Evolutionary conservation across 1,284 basidiomycete species (phyloP).

Genomic region (Porphyrellus sp.): DNA sequence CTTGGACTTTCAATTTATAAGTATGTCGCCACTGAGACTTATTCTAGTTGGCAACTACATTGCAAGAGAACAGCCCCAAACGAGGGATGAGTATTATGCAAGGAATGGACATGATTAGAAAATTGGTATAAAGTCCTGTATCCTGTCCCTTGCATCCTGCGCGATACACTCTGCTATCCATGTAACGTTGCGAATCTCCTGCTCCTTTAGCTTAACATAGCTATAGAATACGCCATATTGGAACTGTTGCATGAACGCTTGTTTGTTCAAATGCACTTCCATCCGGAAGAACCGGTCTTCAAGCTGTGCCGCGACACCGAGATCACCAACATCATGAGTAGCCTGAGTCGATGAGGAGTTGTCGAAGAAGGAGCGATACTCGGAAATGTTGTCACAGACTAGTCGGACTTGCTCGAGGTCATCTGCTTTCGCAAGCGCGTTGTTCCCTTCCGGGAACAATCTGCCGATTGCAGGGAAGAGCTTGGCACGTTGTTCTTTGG

Average conservation of each 20-base stretch:
- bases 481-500: constrained; percentile 94
- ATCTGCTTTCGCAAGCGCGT: constrained; percentile 89
- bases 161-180: constrained; percentile 99
- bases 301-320: constrained; percentile 62
- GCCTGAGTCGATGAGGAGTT: constrained; percentile 41
- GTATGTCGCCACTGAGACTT: neutral
- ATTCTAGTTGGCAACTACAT: neutral
- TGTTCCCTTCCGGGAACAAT: constrained; percentile 95
- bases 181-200: constrained; percentile 95
- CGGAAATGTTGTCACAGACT: constrained; percentile 84
- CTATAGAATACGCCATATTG: constrained; percentile 91
- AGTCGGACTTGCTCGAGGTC: constrained; percentile 92
- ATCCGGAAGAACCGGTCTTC: constrained; percentile 96
- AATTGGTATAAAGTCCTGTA: constrained; percentile 89
- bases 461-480: constrained; percentile 94
- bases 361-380: constrained; percentile 91
- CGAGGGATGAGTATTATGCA: constrained; percentile 6
- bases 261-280: constrained; percentile 93
- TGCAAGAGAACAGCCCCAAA: neutral
- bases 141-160: constrained; percentile 89
- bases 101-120: constrained; percentile 45
- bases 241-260: constrained; percentile 93
- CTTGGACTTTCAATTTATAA: neutral
- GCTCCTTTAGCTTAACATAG: constrained; percentile 97
- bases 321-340: constrained; percentile 46